Percentiles rank a stretch among this genome's conserved stretches.
These are phyloP conservation scores for Proliferodiscus dingleyae DNA, from an alignment of 2,329 filamentous ascomycete species.

Conservation along the genomic window DNA sequence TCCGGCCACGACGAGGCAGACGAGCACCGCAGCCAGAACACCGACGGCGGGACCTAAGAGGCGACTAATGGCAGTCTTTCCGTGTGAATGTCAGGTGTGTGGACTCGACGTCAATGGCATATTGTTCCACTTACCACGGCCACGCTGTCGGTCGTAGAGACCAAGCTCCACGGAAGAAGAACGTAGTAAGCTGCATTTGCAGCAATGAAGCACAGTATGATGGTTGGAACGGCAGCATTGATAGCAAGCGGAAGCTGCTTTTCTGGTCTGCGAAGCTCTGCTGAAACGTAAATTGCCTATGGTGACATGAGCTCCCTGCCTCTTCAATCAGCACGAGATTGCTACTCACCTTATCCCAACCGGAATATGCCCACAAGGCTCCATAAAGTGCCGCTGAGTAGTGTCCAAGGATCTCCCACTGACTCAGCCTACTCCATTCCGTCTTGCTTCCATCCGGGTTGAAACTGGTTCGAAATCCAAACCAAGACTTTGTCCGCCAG, in stretches of 20 bases:
- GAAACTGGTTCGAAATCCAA: conserved; percentile 44
- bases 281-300: conserved; percentile 50
- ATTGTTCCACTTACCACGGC: conserved; percentile 49
- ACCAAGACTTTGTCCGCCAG: conserved; percentile 52
- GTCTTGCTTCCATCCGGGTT: conserved; percentile 46
- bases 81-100: not conserved
- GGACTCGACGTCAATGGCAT: not conserved
- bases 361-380: conserved; percentile 60
- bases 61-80: conserved; percentile 49
- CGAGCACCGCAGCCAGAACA: conserved; percentile 48
- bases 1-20: conserved; percentile 57
- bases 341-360: conserved; percentile 58
- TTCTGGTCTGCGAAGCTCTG: conserved; percentile 46
- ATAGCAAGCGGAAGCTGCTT: conserved; percentile 56
- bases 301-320: conserved; percentile 6
- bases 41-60: conserved; percentile 51
- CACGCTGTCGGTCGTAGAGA: conserved; percentile 56
- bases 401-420: conserved; percentile 57
- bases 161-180: conserved; percentile 53
- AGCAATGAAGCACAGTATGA: conserved; percentile 53
- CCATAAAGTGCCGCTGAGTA: conserved; percentile 57
- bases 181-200: conserved; percentile 60
- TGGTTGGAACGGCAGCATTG: conserved; percentile 55
- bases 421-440: conserved; percentile 43
- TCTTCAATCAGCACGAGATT: conserved; percentile 1